A percentile compares a stretch with the other conserved stretches of the same genome.
These are phyloP conservation scores for Diversispora epigaea DNA, from an alignment of 192 early-diverging fungal species.

Conservation along the genomic window DNA sequence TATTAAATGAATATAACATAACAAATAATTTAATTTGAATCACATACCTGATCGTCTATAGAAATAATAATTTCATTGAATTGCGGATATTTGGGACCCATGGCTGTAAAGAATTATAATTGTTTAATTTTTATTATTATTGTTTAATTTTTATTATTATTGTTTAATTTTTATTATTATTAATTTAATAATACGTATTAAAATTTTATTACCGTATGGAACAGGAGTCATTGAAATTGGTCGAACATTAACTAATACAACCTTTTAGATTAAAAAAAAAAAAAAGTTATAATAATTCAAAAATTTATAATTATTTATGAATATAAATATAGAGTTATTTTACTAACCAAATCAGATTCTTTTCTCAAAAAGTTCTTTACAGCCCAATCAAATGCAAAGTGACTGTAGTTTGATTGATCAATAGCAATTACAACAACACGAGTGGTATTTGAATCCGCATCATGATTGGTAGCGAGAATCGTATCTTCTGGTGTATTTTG, in stretches of 20 bases:
- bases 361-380: slow-evolving; percentile 40
- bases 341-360: slow-evolving; percentile 33
- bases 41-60: slow-evolving; percentile 37
- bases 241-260: slow-evolving; percentile 43
- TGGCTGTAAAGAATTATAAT: neutral
- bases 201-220: slow-evolving; percentile 8
- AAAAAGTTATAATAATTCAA: too few relatives aligned
- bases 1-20: too few relatives aligned
- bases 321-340: too few relatives aligned
- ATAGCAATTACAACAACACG: slow-evolving; percentile 37
- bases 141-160: neutral
- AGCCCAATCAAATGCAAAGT: slow-evolving; percentile 42
- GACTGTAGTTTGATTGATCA: slow-evolving; percentile 28
- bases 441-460: neutral
- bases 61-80: slow-evolving; percentile 33
- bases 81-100: slow-evolving; percentile 30
- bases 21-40: too few relatives aligned
- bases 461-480: neutral
- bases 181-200: neutral
- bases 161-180: neutral
- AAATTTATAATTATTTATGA: too few relatives aligned
- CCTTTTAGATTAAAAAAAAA: neutral
- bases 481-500: neutral
- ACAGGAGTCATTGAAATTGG: slow-evolving; percentile 36
- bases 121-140: neutral